These are phyloP conservation scores for Crucihimalaya himalaica DNA, from an alignment of 345 rosid genomes.

Conservation along the genomic window DNA sequence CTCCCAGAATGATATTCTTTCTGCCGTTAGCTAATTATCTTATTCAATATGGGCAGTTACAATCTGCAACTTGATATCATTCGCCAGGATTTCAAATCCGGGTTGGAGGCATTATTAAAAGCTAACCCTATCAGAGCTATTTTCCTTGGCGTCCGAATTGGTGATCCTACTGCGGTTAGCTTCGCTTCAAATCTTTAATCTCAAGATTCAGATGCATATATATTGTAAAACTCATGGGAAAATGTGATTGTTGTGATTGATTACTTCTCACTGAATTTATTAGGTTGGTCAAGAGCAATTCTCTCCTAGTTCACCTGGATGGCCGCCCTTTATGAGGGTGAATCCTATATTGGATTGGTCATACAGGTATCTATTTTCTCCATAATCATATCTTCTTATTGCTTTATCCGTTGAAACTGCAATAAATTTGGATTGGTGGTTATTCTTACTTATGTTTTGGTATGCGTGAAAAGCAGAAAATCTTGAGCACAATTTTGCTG, in stretches of 20 bases:
- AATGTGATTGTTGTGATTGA: background rate
- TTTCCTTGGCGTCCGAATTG: conserved; percentile 96
- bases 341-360: conserved; percentile 99
- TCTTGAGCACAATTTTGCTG: background rate
- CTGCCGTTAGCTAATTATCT: conserved; percentile 24
- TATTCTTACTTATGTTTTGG: background rate
- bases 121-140: conserved; percentile 88
- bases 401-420: background rate
- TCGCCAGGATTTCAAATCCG: conserved; percentile 88
- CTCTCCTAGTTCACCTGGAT: conserved; percentile 98
- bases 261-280: conserved; percentile 1
- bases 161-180: conserved; percentile 99
- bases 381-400: conserved; percentile 19
- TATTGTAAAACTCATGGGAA: background rate
- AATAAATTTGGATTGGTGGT: background rate
- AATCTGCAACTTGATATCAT: conserved; percentile 78
- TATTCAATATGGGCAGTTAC: conserved; percentile 56
- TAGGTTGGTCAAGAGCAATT: conserved; percentile 99
- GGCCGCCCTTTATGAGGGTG: conserved; percentile 99
- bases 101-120: conserved; percentile 82
- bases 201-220: conserved; percentile 10
- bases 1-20: conserved; percentile 6
- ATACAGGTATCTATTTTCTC: conserved; percentile 59
- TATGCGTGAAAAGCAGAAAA: background rate
- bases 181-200: conserved; percentile 18